A percentile compares a stretch with the other conserved stretches of the same genome.
Conservation (phyloP, 176 grass and related monocot genomes). For the Oryza meyeriana region DNA sequence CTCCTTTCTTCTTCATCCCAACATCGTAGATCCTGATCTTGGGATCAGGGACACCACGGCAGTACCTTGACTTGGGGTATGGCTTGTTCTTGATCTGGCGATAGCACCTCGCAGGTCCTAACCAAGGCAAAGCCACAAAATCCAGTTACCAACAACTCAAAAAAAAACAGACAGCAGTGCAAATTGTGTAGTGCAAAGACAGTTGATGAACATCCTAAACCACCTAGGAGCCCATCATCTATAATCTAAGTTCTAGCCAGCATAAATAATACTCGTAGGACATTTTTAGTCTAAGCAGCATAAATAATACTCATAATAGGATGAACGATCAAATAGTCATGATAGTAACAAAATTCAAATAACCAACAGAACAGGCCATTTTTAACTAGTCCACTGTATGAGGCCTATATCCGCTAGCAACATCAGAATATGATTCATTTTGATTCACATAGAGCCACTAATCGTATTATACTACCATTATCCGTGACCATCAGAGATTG, state of each 20-base stretch:
- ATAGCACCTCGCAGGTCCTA: constrained; percentile 74
- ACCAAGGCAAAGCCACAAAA: neutral
- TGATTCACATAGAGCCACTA: neutral
- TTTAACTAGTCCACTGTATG: neutral
- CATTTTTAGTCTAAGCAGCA: no score
- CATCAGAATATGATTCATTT: neutral
- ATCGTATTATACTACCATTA: neutral
- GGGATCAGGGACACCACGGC: constrained; percentile 73
- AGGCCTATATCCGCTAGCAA: neutral
- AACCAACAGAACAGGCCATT: neutral
- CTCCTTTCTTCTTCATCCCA: constrained; percentile 75
- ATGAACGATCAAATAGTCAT: neutral
- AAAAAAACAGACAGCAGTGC: neutral
- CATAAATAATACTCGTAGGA: no score
- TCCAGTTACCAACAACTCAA: neutral
- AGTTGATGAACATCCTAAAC: neutral
- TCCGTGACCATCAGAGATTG: no score
- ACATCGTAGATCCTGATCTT: constrained; percentile 91
- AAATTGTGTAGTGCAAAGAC: no score
- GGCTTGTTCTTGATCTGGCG: constrained; percentile 91
- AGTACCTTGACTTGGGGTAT: constrained; percentile 75
- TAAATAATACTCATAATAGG: no score
- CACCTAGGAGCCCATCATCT: no score
- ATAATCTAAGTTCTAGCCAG: no score
- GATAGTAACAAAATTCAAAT: neutral